phyloP scores from a whole-genome alignment of 2,329 filamentous ascomycete species.

The Gaeumannomyces tritici region DNA sequence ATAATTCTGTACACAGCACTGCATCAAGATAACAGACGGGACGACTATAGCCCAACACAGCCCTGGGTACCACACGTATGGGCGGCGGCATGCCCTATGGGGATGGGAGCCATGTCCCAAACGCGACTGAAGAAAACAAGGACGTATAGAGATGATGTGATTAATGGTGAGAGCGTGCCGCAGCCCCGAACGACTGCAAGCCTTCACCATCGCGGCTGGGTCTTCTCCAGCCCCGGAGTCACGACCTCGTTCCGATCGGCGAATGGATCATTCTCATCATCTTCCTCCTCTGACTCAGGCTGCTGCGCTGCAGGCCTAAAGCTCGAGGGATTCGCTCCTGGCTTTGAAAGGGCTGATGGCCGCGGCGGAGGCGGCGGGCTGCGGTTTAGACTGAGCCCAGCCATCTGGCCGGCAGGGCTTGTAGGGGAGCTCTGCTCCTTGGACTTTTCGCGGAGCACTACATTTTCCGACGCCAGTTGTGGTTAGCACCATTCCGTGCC shows the following conservation, averaged over 20 bases:
- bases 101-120: not conserved
- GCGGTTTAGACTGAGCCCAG: constrained; percentile 30
- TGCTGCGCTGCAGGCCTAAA: constrained; percentile 25
- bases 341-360: constrained; percentile 35
- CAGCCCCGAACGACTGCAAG: not conserved
- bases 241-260: constrained; percentile 67
- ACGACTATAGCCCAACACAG: not conserved
- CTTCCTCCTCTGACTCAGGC: constrained; percentile 44
- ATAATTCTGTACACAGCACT: not conserved
- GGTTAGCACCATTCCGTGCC: not conserved
- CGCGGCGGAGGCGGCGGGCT: constrained; percentile 32
- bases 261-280: constrained; percentile 83
- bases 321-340: constrained; percentile 23
- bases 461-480: not conserved
- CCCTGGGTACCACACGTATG: not conserved
- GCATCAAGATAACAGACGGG: not conserved
- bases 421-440: constrained; percentile 29
- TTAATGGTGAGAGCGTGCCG: not conserved
- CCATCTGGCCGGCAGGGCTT: constrained; percentile 26
- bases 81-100: no score
- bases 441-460: constrained; percentile 44
- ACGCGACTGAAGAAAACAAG: not conserved
- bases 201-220: constrained; percentile 22
- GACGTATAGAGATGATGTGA: not conserved
- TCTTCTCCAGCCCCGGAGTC: constrained; percentile 27